Percentiles rank a stretch among this genome's conserved stretches.
These are phyloP conservation scores for Kwoniella sp. DNA, from an alignment of 768 basidiomycete species.

Conservation along the genomic window DNA sequence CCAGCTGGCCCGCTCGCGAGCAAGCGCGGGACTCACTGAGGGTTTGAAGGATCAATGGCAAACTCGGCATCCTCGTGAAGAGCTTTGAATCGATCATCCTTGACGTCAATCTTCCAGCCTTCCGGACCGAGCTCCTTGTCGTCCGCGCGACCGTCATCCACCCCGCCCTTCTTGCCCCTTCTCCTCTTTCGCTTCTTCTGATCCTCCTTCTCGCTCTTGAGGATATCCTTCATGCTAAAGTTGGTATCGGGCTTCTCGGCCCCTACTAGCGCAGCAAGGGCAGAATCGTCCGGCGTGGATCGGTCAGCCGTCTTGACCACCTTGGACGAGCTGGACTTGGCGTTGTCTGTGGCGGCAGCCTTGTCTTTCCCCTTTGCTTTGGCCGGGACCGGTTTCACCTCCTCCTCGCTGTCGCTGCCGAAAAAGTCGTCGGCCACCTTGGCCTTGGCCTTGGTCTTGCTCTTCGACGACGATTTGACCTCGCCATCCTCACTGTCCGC, in stretches of 20 bases:
- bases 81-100: constrained; percentile 80
- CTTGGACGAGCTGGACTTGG: constrained; percentile 22
- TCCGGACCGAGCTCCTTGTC: constrained; percentile 63
- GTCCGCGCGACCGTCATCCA: constrained; percentile 38
- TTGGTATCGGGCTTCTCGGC: constrained; percentile 51
- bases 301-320: constrained; percentile 8
- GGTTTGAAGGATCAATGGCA: constrained; percentile 93
- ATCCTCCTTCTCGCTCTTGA: constrained; percentile 75
- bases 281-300: background rate
- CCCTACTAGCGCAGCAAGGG: constrained; percentile 18
- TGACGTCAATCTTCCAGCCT: constrained; percentile 75
- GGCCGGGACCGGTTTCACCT: background rate
- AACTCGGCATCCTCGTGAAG: constrained; percentile 85
- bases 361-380: background rate
- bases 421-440: constrained; percentile 70
- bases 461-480: constrained; percentile 4
- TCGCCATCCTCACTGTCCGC: constrained; percentile 5
- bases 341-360: background rate
- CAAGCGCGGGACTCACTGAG: constrained; percentile 72
- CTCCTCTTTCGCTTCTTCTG: constrained; percentile 54
- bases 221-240: constrained; percentile 83
- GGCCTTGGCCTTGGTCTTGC: constrained; percentile 15
- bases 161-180: constrained; percentile 54
- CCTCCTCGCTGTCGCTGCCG: constrained; percentile 50
- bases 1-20: too few species aligned